Conservation (phyloP, 805 yeast species). For the Candida awuae region DNA sequence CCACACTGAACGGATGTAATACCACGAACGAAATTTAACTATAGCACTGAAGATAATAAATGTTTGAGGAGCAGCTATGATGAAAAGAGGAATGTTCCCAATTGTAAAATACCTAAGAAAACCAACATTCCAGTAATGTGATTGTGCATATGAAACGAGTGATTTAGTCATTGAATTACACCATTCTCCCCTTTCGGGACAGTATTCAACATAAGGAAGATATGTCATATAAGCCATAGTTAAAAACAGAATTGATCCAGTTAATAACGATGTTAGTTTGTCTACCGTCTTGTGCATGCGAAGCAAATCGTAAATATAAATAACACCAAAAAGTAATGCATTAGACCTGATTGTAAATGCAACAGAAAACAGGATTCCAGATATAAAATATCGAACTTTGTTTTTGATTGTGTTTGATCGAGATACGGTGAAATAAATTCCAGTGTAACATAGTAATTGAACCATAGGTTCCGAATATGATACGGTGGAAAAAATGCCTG, state of each 20-base stretch:
- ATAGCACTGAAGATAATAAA: slow-evolving; percentile 36
- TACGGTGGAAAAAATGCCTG: slow-evolving; percentile 67
- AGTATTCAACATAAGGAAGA: slow-evolving; percentile 48
- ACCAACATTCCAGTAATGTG: slow-evolving; percentile 79
- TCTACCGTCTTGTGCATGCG: slow-evolving; percentile 6
- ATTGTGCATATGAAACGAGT: slow-evolving; percentile 64
- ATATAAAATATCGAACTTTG: slow-evolving; percentile 27
- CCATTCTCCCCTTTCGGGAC: slow-evolving; percentile 76
- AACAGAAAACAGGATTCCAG: slow-evolving; percentile 48
- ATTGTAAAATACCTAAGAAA: slow-evolving; percentile 75
- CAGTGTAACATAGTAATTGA: slow-evolving; percentile 50
- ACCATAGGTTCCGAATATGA: slow-evolving; percentile 74
- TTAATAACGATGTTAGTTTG: slow-evolving; percentile 31
- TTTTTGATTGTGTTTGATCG: slow-evolving; percentile 7
- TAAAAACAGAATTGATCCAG: slow-evolving; percentile 50
- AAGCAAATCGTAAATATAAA: slow-evolving; percentile 51
- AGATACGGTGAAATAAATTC: slow-evolving; percentile 40
- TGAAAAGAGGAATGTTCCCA: slow-evolving; percentile 75
- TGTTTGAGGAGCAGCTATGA: slow-evolving; percentile 65
- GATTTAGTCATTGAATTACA: slow-evolving; percentile 52
- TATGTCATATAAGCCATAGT: slow-evolving; percentile 41
- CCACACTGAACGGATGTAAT: slow-evolving; percentile 32
- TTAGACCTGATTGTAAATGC: slow-evolving; percentile 69
- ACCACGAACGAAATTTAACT: slow-evolving; percentile 26
- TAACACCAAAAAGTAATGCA: slow-evolving; percentile 61